Evolutionary conservation across 2,329 filamentous ascomycete genomes (phyloP), one percentile per base, ranked within the genome.

Genomic region (Cryphonectria carpinicola): DNA sequence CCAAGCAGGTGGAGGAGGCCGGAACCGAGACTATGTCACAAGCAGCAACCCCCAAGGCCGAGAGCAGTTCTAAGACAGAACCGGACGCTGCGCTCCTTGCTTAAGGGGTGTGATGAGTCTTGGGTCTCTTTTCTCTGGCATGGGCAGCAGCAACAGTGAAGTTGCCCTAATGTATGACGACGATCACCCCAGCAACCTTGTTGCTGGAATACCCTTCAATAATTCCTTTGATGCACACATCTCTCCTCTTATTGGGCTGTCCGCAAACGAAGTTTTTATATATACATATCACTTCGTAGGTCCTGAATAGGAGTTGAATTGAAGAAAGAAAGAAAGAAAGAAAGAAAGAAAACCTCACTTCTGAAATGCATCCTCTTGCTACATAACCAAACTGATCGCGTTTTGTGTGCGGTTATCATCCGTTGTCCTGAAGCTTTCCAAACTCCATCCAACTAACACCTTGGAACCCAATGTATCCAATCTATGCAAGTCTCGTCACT

Each of bases 11-110:
- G 43, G 19, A 49, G 43, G 43, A 49, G 43, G 19, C 17, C 19
- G 43, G 43, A 22, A 17, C 46, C 46, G 46, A 49, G 46, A n/a
- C 46, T 11, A 10, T 22, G 8, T 49, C 46, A 49, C 46, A n/a
- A n/a, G 22, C 28, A 58, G 54, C 54, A 19, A 8, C 25, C 25
- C 54, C 61, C n/a, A 32, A 58, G 58, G 25, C 61, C 39, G 65
- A 60, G 19, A 41, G 28, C 41, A 66, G 64, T 32, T 64, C 56
- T 2, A 67, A 67, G 39, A 70, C 19, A 46, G 37, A 67, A 10
- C 37, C 17, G 22, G 61, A 43, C 61, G n/a, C n/a, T 46, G 39
- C 13, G 61, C 11, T 64, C 39, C 25, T 14, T 39, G n/a, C 61
- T 13, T n/a, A 43, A 32, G 39, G 37, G 17, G 32, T 11, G 35